Evolutionary conservation across 2,329 filamentous ascomycete genomes (phyloP), one percentile per base, ranked within the genome.

Genomic region (Trichoderma breve): DNA sequence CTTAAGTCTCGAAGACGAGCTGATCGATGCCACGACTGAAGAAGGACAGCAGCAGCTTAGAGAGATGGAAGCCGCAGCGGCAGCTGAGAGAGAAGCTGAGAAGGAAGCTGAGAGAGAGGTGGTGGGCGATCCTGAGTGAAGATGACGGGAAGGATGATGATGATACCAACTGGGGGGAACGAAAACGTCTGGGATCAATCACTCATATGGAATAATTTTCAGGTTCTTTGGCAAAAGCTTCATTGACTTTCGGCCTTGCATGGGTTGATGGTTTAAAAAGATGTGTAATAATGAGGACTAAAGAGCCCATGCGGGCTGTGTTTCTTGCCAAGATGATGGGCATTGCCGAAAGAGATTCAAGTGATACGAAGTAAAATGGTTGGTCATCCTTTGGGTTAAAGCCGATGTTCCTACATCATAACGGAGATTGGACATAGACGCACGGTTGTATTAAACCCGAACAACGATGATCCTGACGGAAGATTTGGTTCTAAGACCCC

Each of bases 21-120:
- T 99, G 66, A 97, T 99, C 76, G 96, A 99, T 83, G 93, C 94
- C 1, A 99, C 94, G 60, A 97, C 95, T 3, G 91, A 94, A 79
- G 91, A 96, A 80, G 95, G 95, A 3, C 88, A 91, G 84, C 89
- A 91, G 80, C 90, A 91, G 79, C 86, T 95, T 76, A 91, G 92
- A 83, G 89, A 94, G 75, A 87, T 97, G 73, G 91, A 94, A 18
- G 79, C 76, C 6, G 78, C 78, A 39, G 76, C 72, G 1, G 74
- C 74, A 9, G 74, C 68, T 6, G 71, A 74, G 15, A 73, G 74
- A 21, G 74, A 78, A 21, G 57, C 64, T 21, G 43, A 51, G 57
- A 39, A 14, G 3, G 64, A 34, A 12, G 51, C 47, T 1, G 32
- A 57, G 47, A 51, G 5, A 4, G 65, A 68, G 26, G 26, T 32